Percentiles rank a stretch among this genome's conserved stretches.
Conservation (phyloP, 345 rosid genomes). For the Salix udensis region DNA sequence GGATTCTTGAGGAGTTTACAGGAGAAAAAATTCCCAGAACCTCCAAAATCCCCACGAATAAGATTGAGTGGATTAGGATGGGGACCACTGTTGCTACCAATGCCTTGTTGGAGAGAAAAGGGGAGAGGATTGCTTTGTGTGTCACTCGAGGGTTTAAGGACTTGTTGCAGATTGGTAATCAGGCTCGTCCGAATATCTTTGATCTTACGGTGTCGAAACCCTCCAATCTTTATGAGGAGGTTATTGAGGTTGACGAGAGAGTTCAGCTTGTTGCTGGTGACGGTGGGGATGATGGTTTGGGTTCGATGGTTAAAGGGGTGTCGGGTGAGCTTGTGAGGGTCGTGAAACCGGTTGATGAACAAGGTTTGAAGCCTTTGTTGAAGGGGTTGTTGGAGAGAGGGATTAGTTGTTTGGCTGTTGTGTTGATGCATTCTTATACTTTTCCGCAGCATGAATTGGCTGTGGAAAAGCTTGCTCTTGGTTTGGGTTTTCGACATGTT, state of each 20-base stretch:
- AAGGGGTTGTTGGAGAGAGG: constrained; percentile 66
- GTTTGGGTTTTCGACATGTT: constrained; percentile 85
- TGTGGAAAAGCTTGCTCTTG: constrained; percentile 69
- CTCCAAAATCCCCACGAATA: constrained; percentile 76
- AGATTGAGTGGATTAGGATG: constrained; percentile 97
- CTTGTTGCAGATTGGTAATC: constrained; percentile 92
- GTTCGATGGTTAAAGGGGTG: constrained; percentile 50
- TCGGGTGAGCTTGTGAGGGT: constrained; percentile 88
- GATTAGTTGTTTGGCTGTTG: constrained; percentile 85
- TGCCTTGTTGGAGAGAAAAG: constrained; percentile 92
- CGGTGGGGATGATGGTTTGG: constrained; percentile 27
- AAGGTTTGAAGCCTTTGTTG: constrained; percentile 53
- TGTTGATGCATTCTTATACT: constrained; percentile 88
- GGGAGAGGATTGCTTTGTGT: constrained; percentile 84
- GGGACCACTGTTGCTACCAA: constrained; percentile 96
- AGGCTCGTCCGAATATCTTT: constrained; percentile 83
- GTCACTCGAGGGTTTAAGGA: constrained; percentile 84
- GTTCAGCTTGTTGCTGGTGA: constrained; percentile 60
- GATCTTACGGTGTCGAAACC: constrained; percentile 83
- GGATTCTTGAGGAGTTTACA: constrained; percentile 79
- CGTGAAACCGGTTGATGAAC: constrained; percentile 61
- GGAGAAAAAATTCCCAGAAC: constrained; percentile 62
- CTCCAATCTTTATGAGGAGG: constrained; percentile 78
- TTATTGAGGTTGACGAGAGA: constrained; percentile 88
- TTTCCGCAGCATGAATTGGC: constrained; percentile 80